Base-by-base conservation (phyloP, 2,329 filamentous ascomycete species). In the Whalleya microplaca region DNA sequence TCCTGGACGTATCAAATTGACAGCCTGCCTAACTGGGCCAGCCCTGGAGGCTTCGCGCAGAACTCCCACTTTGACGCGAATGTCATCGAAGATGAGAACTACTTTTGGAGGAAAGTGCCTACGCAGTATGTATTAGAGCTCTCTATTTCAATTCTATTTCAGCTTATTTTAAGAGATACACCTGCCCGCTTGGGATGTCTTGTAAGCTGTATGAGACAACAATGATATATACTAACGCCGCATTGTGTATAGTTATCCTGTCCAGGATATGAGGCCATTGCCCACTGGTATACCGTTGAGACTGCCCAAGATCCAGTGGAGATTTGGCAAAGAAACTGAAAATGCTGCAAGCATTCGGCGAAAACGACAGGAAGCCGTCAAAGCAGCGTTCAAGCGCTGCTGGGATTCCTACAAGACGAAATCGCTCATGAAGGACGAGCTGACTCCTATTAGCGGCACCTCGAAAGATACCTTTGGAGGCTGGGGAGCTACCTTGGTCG, bases 401-500 rank as follows among this genome's bases (percentile, higher is more conserved):
- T 71, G 77, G 77, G 63, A 70, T 16, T 74, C 73, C 27, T 80
- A 80, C 57, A 74, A 72, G 53, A 65, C 69, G 48, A 64, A 75
- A 55, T 77, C 77, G 1, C 77, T 76, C 71, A 61, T 72, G 40
- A 71, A 75, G 32, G 77, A 80, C 49, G 77, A 80, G 64, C 61
- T 79, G 10, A 61, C 69, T 48, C 77, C 77, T 21, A 66, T 80
- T 14, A 72, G 71, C 45, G 75, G 75, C 45, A 66, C 70, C 21
- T 71, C 67, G 43, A 74, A 70, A 48, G 73, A 78, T 51, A 62
- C 66, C 0, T 78, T 78, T 62, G 76, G 75, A 5, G 73, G 74
- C 41, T 80, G 80, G 70, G 76, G 70, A 8, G 79, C 78, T 4
- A 80, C 78, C 1, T 61, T 82, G 56, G 76, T 82, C 12, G 80